phyloP scores from a whole-genome alignment of 164 flowering plant species.

The Dillenia turbinata region DNA sequence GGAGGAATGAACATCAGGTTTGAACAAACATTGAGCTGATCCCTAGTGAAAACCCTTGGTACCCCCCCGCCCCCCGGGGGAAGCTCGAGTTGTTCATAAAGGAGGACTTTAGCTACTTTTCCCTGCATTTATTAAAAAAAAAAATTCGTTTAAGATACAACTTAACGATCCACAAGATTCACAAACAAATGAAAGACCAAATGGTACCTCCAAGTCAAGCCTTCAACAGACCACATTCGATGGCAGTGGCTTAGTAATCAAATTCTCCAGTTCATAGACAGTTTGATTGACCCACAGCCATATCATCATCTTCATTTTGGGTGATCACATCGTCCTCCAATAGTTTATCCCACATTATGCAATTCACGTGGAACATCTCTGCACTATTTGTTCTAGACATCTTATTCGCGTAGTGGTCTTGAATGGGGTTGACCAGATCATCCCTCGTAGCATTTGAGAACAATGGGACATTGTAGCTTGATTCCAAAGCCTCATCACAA shows the following conservation, averaged over 20 bases:
- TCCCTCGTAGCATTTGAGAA: conserved; percentile 14
- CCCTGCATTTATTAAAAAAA: too few relatives aligned
- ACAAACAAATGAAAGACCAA: conserved; percentile 8
- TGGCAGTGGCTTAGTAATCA: conserved; percentile 22
- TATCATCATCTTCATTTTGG: conserved; percentile 14
- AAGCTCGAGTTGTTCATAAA: too few relatives aligned
- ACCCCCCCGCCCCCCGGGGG: too few relatives aligned
- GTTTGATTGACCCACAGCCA: conserved; percentile 16
- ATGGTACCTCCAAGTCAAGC: conserved; percentile 20
- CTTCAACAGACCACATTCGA: conserved; percentile 20
- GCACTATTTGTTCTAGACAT: not conserved
- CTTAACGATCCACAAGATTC: not conserved
- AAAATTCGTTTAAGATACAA: too few relatives aligned
- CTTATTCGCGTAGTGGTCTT: conserved; percentile 8
- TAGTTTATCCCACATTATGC: conserved; percentile 38
- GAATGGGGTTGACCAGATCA: conserved; percentile 1
- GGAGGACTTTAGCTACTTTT: too few relatives aligned
- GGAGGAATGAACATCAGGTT: too few relatives aligned
- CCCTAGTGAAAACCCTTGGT: not conserved
- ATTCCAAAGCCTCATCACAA: conserved; percentile 5
- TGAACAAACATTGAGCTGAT: not conserved
- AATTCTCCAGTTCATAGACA: conserved; percentile 46
- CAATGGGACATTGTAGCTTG: not conserved
- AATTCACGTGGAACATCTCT: conserved; percentile 18
- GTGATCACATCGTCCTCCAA: conserved; percentile 32